A percentile compares a stretch with the other conserved stretches of the same genome.
Evolutionary conservation across 495 filamentous ascomycete species (phyloP).

Genomic region (Achaetomiella virescens): DNA sequence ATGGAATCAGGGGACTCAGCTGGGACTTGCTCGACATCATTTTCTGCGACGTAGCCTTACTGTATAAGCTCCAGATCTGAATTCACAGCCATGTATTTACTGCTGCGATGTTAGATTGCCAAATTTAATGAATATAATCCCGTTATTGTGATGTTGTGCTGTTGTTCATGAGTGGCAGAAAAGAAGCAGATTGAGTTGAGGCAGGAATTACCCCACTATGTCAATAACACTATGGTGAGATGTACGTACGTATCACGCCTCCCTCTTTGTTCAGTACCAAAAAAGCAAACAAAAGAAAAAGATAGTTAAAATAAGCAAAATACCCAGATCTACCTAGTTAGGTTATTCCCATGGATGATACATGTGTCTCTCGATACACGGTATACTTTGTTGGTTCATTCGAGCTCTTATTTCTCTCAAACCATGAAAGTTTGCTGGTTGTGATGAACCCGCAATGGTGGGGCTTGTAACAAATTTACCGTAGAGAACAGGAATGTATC

Average conservation of each 20-base stretch:
- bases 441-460: background rate
- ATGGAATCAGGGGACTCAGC: background rate
- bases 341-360: background rate
- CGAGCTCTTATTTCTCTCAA: no score
- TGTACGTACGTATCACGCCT: no score
- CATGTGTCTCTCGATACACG: no score
- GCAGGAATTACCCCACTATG: background rate
- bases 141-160: background rate
- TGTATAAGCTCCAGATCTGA: constrained; percentile 17
- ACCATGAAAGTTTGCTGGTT: no score
- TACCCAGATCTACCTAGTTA: no score
- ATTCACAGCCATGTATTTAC: background rate
- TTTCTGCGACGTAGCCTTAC: constrained; percentile 17
- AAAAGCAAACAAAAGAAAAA: no score
- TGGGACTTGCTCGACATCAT: no score
- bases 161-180: background rate
- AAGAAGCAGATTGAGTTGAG: background rate
- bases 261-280: no score
- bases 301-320: no score
- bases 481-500: no score
- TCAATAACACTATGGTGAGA: no score
- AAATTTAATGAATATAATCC: background rate
- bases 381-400: no score
- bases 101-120: background rate
- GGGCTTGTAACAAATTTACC: background rate